Evolutionary conservation across 1,284 basidiomycete genomes (phyloP), one percentile per base, ranked within the genome.

Genomic region (Pseudozyma tsukubaensis): DNA sequence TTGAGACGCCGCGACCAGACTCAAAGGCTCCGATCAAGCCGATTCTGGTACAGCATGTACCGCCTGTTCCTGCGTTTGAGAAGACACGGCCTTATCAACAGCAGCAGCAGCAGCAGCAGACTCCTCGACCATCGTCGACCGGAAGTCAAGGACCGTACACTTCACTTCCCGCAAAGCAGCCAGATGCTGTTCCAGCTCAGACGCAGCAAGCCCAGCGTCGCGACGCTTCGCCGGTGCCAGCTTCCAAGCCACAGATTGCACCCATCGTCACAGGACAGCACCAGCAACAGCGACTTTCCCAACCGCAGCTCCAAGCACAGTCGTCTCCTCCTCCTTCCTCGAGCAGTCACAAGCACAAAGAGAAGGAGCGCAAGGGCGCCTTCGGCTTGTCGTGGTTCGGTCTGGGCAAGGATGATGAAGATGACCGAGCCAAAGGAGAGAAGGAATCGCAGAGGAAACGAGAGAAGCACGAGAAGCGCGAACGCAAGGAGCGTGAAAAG

Each of bases 301-400:
- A 66, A 34, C 62, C 59, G 54, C 57, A 48, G 29, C 44, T 18
- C n/a, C 42, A 32, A 18, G 21, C 37, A 1, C 54, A 47, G 29
- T 44, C 45, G 13, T 60, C 42, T 11, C 35, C 64, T 34, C 51
- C 56, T 13, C 32, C 63, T 21, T 29, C 67, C 21, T 32, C 60
- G 14, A 36, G 35, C 39, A 45, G 61, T 50, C 24, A 42, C 40
- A 72, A 72, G 50, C 50, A 63, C 35, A 77, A 74, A 55, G 78
- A 79, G 16, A 76, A 80, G 63, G 78, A 83, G 35, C 81, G 80
- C 61, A 78, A 75, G 47, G 67, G 75, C 14, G 65, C 72, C 0
- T 83, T 83, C 39, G 80, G 79, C 3, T 64, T 82, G 10, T 79
- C 77, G 9, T 84, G 82, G 82, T 82, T 84, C 19, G 80, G 81